phyloP scores from a whole-genome alignment of 345 rosid species.

The Brassica juncea region DNA sequence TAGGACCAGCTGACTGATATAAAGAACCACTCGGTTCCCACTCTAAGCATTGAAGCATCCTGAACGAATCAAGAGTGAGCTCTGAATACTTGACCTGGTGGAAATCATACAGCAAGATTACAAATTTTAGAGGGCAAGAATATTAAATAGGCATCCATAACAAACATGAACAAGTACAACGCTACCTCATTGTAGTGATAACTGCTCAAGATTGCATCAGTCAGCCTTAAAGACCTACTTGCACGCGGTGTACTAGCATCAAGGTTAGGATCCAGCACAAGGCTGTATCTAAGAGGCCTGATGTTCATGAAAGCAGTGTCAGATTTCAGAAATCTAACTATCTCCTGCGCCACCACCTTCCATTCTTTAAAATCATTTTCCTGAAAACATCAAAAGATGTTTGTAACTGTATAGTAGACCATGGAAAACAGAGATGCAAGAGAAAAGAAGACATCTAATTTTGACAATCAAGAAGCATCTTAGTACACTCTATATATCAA shows the following conservation, averaged over 20 bases:
- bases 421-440: not conserved
- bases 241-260: slow-evolving; percentile 54
- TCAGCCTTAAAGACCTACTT: slow-evolving; percentile 65
- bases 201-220: slow-evolving; percentile 89
- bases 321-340: slow-evolving; percentile 90
- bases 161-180: slow-evolving; percentile 26
- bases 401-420: not conserved
- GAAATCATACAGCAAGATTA: slow-evolving; percentile 22
- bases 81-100: slow-evolving; percentile 90
- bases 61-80: slow-evolving; percentile 86
- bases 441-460: not conserved
- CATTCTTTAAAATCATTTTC: slow-evolving; percentile 95
- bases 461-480: not conserved
- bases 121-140: not conserved
- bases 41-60: slow-evolving; percentile 97
- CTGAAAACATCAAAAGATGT: slow-evolving; percentile 48
- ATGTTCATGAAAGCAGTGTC: slow-evolving; percentile 93
- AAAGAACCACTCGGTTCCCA: slow-evolving; percentile 98
- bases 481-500: not conserved
- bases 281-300: slow-evolving; percentile 91
- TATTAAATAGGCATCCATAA: not conserved
- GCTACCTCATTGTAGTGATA: slow-evolving; percentile 85
- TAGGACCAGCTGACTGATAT: slow-evolving; percentile 57
- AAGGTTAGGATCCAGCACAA: slow-evolving; percentile 71
- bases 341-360: slow-evolving; percentile 96